Evolutionary conservation across 2,329 filamentous ascomycete genomes (phyloP), one percentile per base, ranked within the genome.

Genomic region (Aspergillus melleus): DNA sequence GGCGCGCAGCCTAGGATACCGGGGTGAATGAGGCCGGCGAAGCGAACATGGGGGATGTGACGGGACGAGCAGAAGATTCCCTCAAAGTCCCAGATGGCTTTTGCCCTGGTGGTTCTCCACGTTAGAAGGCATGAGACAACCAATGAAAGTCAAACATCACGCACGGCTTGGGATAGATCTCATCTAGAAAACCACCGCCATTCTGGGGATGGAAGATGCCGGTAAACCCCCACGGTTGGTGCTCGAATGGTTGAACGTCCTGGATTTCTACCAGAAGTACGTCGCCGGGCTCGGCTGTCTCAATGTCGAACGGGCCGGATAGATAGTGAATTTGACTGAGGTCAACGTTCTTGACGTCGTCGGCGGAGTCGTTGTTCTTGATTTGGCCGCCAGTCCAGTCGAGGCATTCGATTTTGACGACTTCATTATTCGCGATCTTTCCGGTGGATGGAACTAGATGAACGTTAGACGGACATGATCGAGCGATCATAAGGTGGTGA

Each of bases 1-100:
- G 93, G 93, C 0, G 93, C 93, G 70, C 92, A 96, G 19, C 93
- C 93, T 10, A 97, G 80, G 64, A 97, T 96, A 4, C 93, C 93
- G 0, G 93, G 93, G 73, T 96, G 93, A 72, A 96, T 96, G 32
- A 96, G 82, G 0, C 93, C 92, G 0, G 92, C 87, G 72, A 96
- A 96, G 47, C 91, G 89, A 47, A 96, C 92, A 63, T 90, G 89
- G 0, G 91, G 91, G 62, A 95, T 91, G 74, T 97, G 93, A 16
- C 92, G 86, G 6, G 90, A 93, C 3, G 90, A 90, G 79, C 91
- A 96, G 78, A 90, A 88, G 66, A 90, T 90, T 57, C 88, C 88
- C 76, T 90, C 88, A 62, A 90, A 90, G 73, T 90, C 88, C 88
- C 88, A 90, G 69, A 90, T 90, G 1, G 88, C 88, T 76, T 89